These are phyloP conservation scores for Talaromyces nanjingensis DNA, from an alignment of 495 filamentous ascomycete species.

Conservation along the genomic window DNA sequence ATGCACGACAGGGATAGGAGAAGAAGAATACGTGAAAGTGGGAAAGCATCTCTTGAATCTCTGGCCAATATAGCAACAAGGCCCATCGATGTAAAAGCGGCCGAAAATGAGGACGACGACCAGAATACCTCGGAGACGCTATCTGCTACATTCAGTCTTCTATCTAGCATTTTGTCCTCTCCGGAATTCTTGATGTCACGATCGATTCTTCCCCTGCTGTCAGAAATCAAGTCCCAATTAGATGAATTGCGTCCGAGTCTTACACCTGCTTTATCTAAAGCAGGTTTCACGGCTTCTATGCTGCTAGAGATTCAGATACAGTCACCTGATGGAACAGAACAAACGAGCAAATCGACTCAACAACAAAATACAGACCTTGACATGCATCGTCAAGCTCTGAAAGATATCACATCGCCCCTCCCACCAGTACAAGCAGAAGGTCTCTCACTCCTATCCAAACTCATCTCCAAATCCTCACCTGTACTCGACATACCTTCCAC, in stretches of 20 bases:
- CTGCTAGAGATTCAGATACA: conserved; percentile 50
- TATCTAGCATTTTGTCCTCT: conserved; percentile 60
- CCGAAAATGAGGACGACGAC: conserved; percentile 16
- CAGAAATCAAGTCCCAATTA: conserved; percentile 43
- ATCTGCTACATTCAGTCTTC: conserved; percentile 55
- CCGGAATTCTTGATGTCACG: conserved; percentile 49
- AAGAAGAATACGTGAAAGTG: conserved; percentile 4
- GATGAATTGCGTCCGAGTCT: conserved; percentile 37
- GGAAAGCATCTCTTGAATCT: conserved; percentile 30
- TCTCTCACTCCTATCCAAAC: conserved; percentile 57
- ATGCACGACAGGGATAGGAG: conserved; percentile 6
- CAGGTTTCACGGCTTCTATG: conserved; percentile 47
- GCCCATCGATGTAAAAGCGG: conserved; percentile 10
- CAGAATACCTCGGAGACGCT: conserved; percentile 46
- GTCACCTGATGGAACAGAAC: conserved; percentile 40
- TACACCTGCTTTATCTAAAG: conserved; percentile 27
- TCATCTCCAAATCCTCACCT: conserved; percentile 56
- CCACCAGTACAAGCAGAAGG: conserved; percentile 75
- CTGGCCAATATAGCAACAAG: conserved; percentile 29
- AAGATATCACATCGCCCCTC: conserved; percentile 67
- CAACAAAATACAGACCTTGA: conserved; percentile 57
- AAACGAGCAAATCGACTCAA: conserved; percentile 24
- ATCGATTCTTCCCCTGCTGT: conserved; percentile 36
- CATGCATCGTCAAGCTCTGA: conserved; percentile 62
- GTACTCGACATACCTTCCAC: conserved; percentile 66